Conservation (phyloP, 164 flowering plant species). For the Taxillus chinensis region DNA sequence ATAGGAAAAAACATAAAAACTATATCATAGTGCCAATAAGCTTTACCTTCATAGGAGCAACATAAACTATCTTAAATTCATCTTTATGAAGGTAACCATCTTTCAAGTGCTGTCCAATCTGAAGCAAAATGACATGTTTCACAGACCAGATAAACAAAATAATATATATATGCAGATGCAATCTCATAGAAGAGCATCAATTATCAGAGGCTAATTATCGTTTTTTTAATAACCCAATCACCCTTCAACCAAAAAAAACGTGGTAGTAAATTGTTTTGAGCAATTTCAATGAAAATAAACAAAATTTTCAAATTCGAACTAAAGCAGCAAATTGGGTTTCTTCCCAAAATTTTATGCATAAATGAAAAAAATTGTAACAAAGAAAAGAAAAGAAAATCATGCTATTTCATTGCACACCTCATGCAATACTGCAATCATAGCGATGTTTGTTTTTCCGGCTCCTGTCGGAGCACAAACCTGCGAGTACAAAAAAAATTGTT, state of each 20-base stretch:
- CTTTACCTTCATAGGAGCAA: constrained; percentile 98
- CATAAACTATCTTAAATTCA: constrained; percentile 95
- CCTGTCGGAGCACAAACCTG: constrained; percentile 99
- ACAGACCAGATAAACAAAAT: background rate
- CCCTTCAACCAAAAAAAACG: background rate
- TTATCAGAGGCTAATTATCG: too few relatives aligned
- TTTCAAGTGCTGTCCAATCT: constrained; percentile 90
- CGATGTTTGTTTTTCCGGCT: constrained; percentile 98
- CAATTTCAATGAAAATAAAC: background rate
- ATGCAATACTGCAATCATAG: constrained; percentile 87
- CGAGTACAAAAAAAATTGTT: constrained; percentile 8
- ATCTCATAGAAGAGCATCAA: too few relatives aligned
- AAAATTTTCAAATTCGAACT: background rate
- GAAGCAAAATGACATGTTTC: constrained; percentile 16
- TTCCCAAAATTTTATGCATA: background rate
- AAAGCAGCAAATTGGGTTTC: too few relatives aligned
- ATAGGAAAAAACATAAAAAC: background rate
- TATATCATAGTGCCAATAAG: background rate
- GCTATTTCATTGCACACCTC: constrained; percentile 43
- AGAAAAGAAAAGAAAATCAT: background rate
- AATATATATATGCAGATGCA: background rate
- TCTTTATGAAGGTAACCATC: constrained; percentile 89
- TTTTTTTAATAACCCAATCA: too few relatives aligned
- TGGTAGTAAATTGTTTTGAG: background rate
- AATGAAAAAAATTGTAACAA: background rate